phyloP scores from a whole-genome alignment of 176 grass and related monocot species.

The Cymbopogon citratus region DNA sequence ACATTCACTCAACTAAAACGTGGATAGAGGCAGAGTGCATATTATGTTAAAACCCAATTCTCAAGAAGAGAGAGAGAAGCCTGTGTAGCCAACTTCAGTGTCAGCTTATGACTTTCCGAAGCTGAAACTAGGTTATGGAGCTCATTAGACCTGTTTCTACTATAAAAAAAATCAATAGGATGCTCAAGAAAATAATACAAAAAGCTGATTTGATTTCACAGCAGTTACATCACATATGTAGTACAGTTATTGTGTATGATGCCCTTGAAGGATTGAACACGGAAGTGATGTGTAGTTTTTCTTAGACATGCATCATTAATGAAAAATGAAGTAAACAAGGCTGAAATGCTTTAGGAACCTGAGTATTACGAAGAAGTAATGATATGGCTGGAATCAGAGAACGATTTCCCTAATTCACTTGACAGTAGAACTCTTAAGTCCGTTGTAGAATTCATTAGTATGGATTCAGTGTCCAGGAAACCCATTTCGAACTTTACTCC shows the following conservation, averaged over 20 bases:
- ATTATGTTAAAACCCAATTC: neutral
- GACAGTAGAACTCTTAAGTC: neutral
- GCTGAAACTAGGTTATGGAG: too few relatives aligned
- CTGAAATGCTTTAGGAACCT: neutral
- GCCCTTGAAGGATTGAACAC: neutral
- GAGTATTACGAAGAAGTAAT: neutral
- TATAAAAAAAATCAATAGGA: too few relatives aligned
- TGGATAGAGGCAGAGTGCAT: neutral
- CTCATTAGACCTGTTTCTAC: too few relatives aligned
- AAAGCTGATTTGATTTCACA: neutral
- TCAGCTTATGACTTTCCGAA: neutral
- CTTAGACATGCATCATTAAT: slow-evolving; percentile 1
- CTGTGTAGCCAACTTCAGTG: neutral
- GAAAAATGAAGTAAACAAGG: neutral
- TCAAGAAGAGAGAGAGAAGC: neutral
- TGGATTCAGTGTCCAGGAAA: neutral
- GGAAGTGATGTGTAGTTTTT: neutral
- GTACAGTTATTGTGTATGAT: neutral
- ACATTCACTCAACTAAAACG: neutral
- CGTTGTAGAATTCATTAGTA: neutral
- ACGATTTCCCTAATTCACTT: neutral
- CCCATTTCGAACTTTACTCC: neutral
- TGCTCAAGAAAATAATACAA: neutral
- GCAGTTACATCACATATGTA: neutral
- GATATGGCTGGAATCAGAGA: neutral